Evolutionary conservation across 805 yeast species (phyloP).

Genomic region (Candida argentea): DNA sequence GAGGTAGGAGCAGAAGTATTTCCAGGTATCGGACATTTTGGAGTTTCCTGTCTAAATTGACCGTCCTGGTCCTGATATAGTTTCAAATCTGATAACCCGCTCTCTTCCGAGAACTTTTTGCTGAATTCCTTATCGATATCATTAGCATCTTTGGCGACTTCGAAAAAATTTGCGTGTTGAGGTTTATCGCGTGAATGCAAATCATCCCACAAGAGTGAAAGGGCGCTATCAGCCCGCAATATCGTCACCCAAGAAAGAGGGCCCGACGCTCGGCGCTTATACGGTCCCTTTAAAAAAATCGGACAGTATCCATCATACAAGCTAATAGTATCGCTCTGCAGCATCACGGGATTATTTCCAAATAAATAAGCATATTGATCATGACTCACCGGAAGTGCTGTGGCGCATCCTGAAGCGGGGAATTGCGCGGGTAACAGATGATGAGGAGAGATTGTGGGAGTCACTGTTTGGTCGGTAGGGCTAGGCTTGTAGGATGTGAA

Average conservation of each 20-base stretch:
- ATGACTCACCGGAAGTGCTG: no score
- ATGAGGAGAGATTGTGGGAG: neutral
- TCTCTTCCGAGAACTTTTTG: conserved; percentile 4
- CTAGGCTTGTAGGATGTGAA: neutral
- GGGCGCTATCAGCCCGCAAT: conserved; percentile 18
- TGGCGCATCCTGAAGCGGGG: no score
- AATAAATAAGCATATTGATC: conserved; percentile 1
- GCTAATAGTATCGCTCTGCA: conserved; percentile 20
- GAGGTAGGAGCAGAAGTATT: neutral
- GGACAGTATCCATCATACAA: conserved; percentile 32
- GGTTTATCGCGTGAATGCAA: conserved; percentile 3
- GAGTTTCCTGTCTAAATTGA: neutral
- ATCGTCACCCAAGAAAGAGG: conserved; percentile 42
- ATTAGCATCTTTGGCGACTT: conserved; percentile 2
- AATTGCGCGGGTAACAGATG: no score
- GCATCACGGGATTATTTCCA: conserved; percentile 8
- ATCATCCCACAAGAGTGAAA: conserved; percentile 10
- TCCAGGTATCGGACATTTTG: no score
- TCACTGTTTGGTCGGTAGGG: conserved; percentile 1
- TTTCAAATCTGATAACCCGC: conserved; percentile 4
- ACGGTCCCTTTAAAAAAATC: conserved; percentile 25
- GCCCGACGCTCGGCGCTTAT: conserved; percentile 37
- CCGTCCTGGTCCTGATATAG: conserved; percentile 3
- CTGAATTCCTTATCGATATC: conserved; percentile 4
- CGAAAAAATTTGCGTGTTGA: conserved; percentile 2